These are phyloP conservation scores for Botryotinia narcissicola DNA, from an alignment of 2,329 filamentous ascomycete genomes.

Conservation along the genomic window DNA sequence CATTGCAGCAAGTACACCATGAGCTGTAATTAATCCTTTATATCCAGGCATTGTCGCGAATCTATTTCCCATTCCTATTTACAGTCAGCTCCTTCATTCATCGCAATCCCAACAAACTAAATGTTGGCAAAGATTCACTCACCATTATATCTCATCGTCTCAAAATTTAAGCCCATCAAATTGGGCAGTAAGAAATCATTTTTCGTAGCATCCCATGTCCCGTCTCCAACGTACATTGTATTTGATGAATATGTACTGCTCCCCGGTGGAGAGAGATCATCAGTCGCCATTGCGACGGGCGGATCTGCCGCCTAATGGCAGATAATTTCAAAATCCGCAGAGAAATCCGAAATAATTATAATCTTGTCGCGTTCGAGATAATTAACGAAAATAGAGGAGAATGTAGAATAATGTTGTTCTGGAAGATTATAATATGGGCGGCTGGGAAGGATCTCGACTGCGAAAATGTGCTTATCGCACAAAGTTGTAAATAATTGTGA, in stretches of 20 bases:
- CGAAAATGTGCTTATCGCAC: constrained; percentile 16
- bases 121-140: constrained; percentile 24
- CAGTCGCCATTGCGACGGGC: constrained; percentile 36
- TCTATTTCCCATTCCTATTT: constrained; percentile 71
- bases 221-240: constrained; percentile 76
- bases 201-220: constrained; percentile 76
- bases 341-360: not conserved
- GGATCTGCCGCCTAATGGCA: constrained; percentile 26
- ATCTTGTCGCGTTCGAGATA: not conserved
- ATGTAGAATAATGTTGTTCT: not conserved
- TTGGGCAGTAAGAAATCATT: constrained; percentile 79
- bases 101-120: constrained; percentile 22
- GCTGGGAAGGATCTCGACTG: not conserved
- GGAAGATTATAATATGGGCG: constrained; percentile 8
- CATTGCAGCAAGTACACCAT: constrained; percentile 69
- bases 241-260: constrained; percentile 70
- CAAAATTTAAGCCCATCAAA: constrained; percentile 71
- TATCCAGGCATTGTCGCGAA: constrained; percentile 70
- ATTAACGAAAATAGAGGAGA: not conserved
- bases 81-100: constrained; percentile 8
- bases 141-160: constrained; percentile 85
- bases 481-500: constrained; percentile 14
- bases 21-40: constrained; percentile 65
- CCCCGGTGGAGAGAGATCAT: constrained; percentile 54
- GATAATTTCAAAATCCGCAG: not conserved